Percentiles rank a stretch among this genome's conserved stretches.
phyloP scores from a whole-genome alignment of 768 basidiomycete species.

The Sarcodon sp. region DNA sequence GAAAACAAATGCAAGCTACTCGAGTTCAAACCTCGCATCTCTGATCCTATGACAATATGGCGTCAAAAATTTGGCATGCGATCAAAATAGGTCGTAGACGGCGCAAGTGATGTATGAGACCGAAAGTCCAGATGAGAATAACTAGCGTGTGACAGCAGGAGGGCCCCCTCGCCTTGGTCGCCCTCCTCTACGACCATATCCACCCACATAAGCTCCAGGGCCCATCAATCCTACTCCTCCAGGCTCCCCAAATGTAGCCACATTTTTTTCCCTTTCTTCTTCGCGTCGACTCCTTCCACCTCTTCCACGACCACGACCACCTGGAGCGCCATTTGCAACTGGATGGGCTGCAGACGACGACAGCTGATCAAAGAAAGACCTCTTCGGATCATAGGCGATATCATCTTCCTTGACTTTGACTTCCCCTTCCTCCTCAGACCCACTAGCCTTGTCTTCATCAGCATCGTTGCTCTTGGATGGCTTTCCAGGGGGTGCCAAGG shows the following conservation, averaged over 20 bases:
- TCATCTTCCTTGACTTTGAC: slow-evolving; percentile 23
- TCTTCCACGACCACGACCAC: slow-evolving; percentile 26
- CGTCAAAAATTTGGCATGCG: too few species aligned
- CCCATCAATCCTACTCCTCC: slow-evolving; percentile 70
- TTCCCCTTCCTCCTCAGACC: slow-evolving; percentile 14
- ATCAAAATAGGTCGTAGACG: too few species aligned
- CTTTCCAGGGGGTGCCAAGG: slow-evolving; percentile 21
- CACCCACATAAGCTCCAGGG: slow-evolving; percentile 70
- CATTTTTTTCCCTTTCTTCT: slow-evolving; percentile 75
- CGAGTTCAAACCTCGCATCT: too few species aligned
- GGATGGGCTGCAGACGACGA: slow-evolving; percentile 34
- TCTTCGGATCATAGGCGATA: slow-evolving; percentile 59
- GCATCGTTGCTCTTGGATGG: slow-evolving; percentile 19
- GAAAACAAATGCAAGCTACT: too few species aligned
- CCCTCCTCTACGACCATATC: slow-evolving; percentile 40
- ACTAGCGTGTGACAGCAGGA: slow-evolving; percentile 4
- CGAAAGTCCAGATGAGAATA: not conserved
- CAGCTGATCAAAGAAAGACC: slow-evolving; percentile 72
- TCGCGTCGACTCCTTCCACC: slow-evolving; percentile 61
- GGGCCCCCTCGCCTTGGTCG: slow-evolving; percentile 26
- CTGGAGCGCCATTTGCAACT: slow-evolving; percentile 27
- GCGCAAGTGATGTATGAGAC: too few species aligned
- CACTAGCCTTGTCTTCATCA: slow-evolving; percentile 19
- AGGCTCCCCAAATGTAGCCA: slow-evolving; percentile 81
- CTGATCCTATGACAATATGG: too few species aligned